phyloP scores from a whole-genome alignment of 2,329 filamentous ascomycete genomes.

The Botrytis fabae region DNA sequence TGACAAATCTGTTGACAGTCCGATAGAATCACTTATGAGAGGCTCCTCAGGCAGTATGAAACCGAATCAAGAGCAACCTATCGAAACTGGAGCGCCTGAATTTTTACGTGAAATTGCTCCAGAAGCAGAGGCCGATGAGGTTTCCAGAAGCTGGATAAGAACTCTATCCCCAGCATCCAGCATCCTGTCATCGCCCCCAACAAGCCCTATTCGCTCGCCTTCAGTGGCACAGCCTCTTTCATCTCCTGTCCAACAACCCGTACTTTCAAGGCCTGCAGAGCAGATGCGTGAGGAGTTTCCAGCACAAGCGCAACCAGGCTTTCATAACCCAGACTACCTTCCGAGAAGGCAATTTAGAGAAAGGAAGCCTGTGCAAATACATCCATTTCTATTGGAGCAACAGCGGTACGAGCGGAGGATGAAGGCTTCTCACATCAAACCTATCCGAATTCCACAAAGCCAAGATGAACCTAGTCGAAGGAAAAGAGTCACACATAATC shows the following conservation, averaged over 20 bases:
- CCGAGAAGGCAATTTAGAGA: conserved; percentile 28
- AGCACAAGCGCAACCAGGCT: neutral
- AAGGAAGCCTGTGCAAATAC: conserved; percentile 40
- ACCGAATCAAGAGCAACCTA: neutral
- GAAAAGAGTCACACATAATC: conserved; percentile 21
- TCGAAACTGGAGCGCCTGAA: neutral
- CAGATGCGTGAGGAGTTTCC: neutral
- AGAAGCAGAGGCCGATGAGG: conserved; percentile 39
- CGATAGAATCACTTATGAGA: neutral
- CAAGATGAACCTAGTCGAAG: conserved; percentile 29
- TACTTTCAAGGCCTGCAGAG: neutral
- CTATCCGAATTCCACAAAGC: conserved; percentile 35
- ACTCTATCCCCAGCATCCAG: conserved; percentile 41
- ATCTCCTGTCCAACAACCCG: neutral
- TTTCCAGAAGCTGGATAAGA: conserved; percentile 45
- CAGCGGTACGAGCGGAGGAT: conserved; percentile 38
- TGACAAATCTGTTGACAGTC: neutral
- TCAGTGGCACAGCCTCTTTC: neutral
- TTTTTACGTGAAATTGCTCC: neutral
- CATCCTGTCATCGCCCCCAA: conserved; percentile 35
- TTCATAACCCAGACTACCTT: neutral
- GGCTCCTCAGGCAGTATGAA: neutral
- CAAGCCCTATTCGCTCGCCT: conserved; percentile 21
- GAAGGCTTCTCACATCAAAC: conserved; percentile 37
- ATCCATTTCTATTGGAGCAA: conserved; percentile 40